Evolutionary conservation across 1,284 basidiomycete genomes (phyloP), one percentile per base, ranked within the genome.

Genomic region (Fomitopsis schrenkii): DNA sequence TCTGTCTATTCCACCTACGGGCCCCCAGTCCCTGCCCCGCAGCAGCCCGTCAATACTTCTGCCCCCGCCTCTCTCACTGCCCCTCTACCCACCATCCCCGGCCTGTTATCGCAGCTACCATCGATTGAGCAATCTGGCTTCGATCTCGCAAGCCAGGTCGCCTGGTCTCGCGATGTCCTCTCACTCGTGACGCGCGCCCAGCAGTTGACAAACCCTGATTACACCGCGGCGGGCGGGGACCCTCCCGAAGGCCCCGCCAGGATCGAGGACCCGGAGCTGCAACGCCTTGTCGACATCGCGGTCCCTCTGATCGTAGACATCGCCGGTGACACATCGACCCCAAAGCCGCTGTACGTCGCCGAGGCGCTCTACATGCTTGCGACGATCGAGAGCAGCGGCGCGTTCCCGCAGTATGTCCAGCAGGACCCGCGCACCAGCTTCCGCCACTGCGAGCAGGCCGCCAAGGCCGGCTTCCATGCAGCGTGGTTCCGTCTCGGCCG

Each of bases 401-500:
- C 85, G 22, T 86, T 84, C 68, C 86, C 89, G 0, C 78, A 83
- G 36, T 76, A 82, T 63, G 64, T 91, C 53, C 79, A 77, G 0
- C 85, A 83, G 63, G 93, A 93, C 69, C 88, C 90, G 5, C 83
- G 92, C 17, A 74, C 83, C 3, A 94, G 96, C 1, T 98, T 98
- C 76, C 82, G 91, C 52, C 94, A 95, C 72, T 97, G 94, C 70
- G 94, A 96, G 71, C 76, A 78, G 2, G 85, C 92, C 0, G 94
- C 94, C 0, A 81, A 91, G 41, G 83, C 80, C 2, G 94, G 94
- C 0, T 88, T 86, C 66, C 75, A 79, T 10, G 77, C 83, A 28
- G 90, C 91, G 0, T 98, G 95, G 95, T 97, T 95, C 76, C 82
- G 89, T 52, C 84, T 97, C 2, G 95, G 94, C 0, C 79, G 90